Evolutionary conservation across 305 asterid genomes (phyloP).

Genomic region (Solanum hybrid): DNA sequence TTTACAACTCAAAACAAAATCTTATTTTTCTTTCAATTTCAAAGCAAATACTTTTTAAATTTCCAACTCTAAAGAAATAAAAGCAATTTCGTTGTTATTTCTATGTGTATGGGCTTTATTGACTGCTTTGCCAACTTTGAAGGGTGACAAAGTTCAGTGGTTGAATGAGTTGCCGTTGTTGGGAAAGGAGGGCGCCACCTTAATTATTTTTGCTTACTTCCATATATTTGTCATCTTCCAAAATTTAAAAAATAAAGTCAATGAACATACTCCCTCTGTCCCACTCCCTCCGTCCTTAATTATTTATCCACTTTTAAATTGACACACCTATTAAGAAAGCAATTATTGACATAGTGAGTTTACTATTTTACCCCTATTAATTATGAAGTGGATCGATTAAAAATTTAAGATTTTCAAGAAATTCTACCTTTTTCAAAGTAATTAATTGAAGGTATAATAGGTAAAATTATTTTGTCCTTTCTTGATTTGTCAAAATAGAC

Average conservation of each 20-base stretch:
- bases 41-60: background rate
- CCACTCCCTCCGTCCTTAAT: too few species aligned
- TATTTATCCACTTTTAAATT: too few species aligned
- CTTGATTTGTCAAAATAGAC: too few species aligned
- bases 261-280: background rate
- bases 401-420: too few species aligned
- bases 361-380: too few species aligned
- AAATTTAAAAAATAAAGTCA: background rate
- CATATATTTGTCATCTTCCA: background rate
- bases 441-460: too few species aligned
- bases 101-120: background rate
- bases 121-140: background rate
- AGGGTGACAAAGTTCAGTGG: constrained; percentile 4
- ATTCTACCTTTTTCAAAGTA: too few species aligned
- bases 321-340: too few species aligned
- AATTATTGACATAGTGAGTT: too few species aligned
- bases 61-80: background rate
- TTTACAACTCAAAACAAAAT: background rate
- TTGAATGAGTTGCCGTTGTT: background rate
- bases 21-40: background rate
- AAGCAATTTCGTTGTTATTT: background rate
- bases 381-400: too few species aligned
- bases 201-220: background rate
- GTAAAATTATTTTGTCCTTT: too few species aligned
- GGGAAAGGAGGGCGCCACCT: background rate